A percentile compares a stretch with the other conserved stretches of the same genome.
Conservation (phyloP, 2,329 filamentous ascomycete species). For the Ustilaginoidea virens region DNA sequence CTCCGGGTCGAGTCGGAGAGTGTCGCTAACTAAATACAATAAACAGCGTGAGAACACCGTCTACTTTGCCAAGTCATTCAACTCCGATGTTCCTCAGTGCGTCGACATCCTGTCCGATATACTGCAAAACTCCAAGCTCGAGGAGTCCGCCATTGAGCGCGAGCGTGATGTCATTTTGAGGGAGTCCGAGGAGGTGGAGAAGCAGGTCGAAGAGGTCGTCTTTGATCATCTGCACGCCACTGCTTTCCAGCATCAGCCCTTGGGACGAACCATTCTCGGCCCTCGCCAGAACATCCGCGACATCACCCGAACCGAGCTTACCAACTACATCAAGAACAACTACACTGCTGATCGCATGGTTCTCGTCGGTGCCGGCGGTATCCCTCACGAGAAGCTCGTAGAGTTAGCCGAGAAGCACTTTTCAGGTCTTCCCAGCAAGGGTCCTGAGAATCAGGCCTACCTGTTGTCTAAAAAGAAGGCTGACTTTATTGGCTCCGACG, state of each 20-base stretch:
- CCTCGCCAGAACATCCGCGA: slow-evolving; percentile 96
- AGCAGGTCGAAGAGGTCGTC: slow-evolving; percentile 98
- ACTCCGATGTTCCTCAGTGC: slow-evolving; percentile 87
- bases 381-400: slow-evolving; percentile 88
- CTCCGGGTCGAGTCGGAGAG: slow-evolving; percentile 7
- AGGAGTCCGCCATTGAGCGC: slow-evolving; percentile 81
- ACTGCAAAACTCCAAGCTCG: slow-evolving; percentile 97
- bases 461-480: slow-evolving; percentile 73
- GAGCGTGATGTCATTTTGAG: slow-evolving; percentile 97
- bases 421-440: slow-evolving; percentile 57
- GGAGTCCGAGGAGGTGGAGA: slow-evolving; percentile 99
- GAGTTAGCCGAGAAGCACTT: slow-evolving; percentile 97
- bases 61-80: slow-evolving; percentile 99
- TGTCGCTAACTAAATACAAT: slow-evolving; percentile 11
- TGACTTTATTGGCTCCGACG: slow-evolving; percentile 92
- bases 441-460: slow-evolving; percentile 59
- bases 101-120: slow-evolving; percentile 99
- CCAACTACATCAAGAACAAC: slow-evolving; percentile 98
- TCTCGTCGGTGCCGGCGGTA: slow-evolving; percentile 83
- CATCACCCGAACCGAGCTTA: slow-evolving; percentile 81
- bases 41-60: slow-evolving; percentile 91
- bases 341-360: slow-evolving; percentile 99
- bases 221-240: slow-evolving; percentile 98
- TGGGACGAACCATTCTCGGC: slow-evolving; percentile 94
- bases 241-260: slow-evolving; percentile 88